These are phyloP conservation scores for Talaromyces sp. DNA, from an alignment of 2,329 filamentous ascomycete genomes.

Conservation along the genomic window DNA sequence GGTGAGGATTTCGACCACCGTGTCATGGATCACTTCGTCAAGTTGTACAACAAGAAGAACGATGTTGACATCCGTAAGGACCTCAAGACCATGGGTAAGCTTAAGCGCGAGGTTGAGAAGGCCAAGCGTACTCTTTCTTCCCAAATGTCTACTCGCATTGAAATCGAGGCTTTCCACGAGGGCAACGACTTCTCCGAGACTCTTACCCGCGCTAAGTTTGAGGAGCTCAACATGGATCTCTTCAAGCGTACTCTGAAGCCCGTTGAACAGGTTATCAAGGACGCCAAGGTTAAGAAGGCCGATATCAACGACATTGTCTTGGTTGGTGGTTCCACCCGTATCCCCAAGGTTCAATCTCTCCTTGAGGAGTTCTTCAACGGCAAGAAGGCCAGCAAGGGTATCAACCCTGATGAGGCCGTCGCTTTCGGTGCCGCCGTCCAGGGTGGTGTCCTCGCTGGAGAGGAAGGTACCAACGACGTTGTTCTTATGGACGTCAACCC, in stretches of 20 bases:
- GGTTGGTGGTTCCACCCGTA: conserved; percentile 97
- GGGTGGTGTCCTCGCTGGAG: conserved; percentile 88
- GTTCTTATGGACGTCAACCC: conserved; percentile 98
- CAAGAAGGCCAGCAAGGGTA: conserved; percentile 98
- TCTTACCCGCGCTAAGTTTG: conserved; percentile 96
- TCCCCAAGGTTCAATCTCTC: conserved; percentile 91
- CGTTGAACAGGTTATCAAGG: conserved; percentile 97
- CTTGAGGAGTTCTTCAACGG: conserved; percentile 93
- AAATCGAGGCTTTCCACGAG: conserved; percentile 95
- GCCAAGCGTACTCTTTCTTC: conserved; percentile 97
- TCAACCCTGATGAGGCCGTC: conserved; percentile 98
- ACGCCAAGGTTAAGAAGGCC: conserved; percentile 93
- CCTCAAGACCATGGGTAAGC: conserved; percentile 96
- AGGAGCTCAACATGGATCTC: conserved; percentile 97
- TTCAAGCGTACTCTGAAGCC: conserved; percentile 99
- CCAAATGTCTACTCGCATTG: conserved; percentile 87
- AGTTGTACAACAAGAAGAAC: conserved; percentile 99
- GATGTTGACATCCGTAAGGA: conserved; percentile 88
- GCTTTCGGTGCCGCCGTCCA: conserved; percentile 97
- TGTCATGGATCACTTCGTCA: conserved; percentile 92
- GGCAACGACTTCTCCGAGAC: conserved; percentile 99
- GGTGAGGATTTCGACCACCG: conserved; percentile 99
- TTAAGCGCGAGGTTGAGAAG: conserved; percentile 99
- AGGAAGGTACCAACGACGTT: conserved; percentile 72
- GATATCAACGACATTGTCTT: conserved; percentile 96